Evolutionary conservation across 2,329 filamentous ascomycete species (phyloP).

Genomic region (Clarireedia paspali): DNA sequence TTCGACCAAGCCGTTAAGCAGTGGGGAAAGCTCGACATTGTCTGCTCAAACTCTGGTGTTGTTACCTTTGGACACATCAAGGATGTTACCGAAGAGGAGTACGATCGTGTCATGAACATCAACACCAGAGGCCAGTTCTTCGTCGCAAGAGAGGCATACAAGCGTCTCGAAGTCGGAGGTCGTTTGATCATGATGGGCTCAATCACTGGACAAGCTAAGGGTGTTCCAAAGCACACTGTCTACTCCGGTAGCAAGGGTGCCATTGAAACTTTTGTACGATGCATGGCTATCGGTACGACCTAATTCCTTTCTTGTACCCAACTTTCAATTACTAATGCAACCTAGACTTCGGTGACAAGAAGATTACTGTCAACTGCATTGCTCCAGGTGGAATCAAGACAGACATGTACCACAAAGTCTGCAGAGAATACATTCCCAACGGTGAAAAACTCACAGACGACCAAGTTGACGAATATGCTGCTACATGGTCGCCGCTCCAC

Average conservation of each 20-base stretch:
- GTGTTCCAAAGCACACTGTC: slow-evolving; percentile 62
- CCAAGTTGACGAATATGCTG: slow-evolving; percentile 53
- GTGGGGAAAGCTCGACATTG: slow-evolving; percentile 27
- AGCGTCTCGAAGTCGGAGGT: slow-evolving; percentile 61
- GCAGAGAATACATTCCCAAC: slow-evolving; percentile 54
- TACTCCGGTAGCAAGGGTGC: slow-evolving; percentile 72
- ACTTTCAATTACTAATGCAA: slow-evolving; percentile 53
- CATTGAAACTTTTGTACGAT: slow-evolving; percentile 69
- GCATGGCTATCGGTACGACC: slow-evolving; percentile 56
- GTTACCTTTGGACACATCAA: slow-evolving; percentile 39
- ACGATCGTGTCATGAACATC: slow-evolving; percentile 47
- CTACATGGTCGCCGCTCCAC: slow-evolving; percentile 56
- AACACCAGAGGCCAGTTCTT: slow-evolving; percentile 68
- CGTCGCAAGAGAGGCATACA: slow-evolving; percentile 67
- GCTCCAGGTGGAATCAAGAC: slow-evolving; percentile 62
- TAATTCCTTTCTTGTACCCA: neutral
- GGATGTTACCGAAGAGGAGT: slow-evolving; percentile 27
- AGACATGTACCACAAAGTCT: slow-evolving; percentile 60
- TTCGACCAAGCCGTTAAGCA: slow-evolving; percentile 25
- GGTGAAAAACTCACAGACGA: slow-evolving; percentile 48
- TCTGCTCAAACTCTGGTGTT: slow-evolving; percentile 36
- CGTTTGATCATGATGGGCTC: slow-evolving; percentile 66
- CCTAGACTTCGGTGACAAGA: slow-evolving; percentile 47
- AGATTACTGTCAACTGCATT: slow-evolving; percentile 62
- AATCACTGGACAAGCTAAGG: slow-evolving; percentile 61